phyloP scores from a whole-genome alignment of 192 early-diverging fungal genomes.

The Anaeromyces robustus region DNA sequence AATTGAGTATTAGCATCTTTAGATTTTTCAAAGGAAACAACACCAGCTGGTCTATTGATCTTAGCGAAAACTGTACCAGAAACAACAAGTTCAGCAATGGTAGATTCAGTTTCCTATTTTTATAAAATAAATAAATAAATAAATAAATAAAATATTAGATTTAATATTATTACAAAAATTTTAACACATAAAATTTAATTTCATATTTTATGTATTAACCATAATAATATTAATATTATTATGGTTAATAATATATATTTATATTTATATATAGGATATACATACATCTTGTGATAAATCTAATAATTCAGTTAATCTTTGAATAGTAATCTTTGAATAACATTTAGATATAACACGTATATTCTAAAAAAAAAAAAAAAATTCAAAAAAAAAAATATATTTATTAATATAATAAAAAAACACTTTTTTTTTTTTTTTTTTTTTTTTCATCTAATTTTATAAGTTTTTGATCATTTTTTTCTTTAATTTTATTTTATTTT shows the following conservation, averaged over 20 bases:
- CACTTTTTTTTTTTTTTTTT: no score
- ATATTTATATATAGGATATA: background rate
- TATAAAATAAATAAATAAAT: background rate
- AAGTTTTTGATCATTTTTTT: no score
- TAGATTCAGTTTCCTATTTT: constrained; percentile 68
- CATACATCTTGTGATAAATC: constrained; percentile 58
- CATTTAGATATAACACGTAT: constrained; percentile 93
- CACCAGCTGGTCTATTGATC: constrained; percentile 81
- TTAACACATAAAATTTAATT: no score
- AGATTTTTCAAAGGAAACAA: constrained; percentile 70
- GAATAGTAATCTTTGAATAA: constrained; percentile 73
- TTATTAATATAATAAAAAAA: no score
- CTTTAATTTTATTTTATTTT: no score
- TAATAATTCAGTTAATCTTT: constrained; percentile 76
- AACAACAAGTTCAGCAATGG: constrained; percentile 84
- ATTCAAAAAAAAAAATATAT: background rate
- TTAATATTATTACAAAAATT: no score
- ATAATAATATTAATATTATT: no score
- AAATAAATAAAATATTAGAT: no score
- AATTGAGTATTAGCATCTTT: constrained; percentile 79
- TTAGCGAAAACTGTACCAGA: constrained; percentile 89
- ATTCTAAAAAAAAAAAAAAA: constrained; percentile 29
- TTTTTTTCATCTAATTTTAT: no score
- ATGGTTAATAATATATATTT: no score
- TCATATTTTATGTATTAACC: no score